phyloP scores from a whole-genome alignment of 768 basidiomycete species.

The Russula virescens region DNA sequence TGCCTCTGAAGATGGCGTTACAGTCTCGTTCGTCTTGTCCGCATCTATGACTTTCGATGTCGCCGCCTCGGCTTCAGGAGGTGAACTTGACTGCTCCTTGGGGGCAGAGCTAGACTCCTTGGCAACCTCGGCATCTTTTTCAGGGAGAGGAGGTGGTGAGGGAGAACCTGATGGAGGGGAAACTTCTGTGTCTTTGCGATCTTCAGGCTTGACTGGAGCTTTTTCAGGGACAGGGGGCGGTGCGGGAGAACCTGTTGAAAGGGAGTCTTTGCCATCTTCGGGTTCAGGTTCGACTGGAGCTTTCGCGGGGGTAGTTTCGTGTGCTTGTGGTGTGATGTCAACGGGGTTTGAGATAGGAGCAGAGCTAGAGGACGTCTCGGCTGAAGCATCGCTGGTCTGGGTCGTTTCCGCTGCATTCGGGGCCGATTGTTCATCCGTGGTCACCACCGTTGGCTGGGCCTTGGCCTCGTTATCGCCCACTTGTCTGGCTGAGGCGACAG shows the following conservation, averaged over 20 bases:
- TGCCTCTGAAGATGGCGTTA: background rate
- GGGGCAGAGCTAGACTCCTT: background rate
- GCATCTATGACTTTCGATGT: background rate
- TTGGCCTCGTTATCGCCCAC: background rate
- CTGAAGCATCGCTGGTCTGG: background rate
- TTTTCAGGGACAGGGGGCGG: slow-evolving; percentile 1
- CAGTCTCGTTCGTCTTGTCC: background rate
- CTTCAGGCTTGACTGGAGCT: background rate
- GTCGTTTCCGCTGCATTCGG: background rate
- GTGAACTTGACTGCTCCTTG: background rate
- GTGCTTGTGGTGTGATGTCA: background rate
- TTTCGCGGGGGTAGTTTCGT: background rate
- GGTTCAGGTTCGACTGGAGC: background rate
- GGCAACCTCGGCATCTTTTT: background rate
- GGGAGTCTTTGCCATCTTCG: background rate
- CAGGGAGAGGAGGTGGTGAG: background rate
- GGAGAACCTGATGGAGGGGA: background rate
- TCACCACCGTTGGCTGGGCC: background rate
- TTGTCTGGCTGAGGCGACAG: background rate
- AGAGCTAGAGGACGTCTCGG: background rate
- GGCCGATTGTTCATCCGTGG: background rate
- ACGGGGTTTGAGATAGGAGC: background rate
- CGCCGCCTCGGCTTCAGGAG: background rate
- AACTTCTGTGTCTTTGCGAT: too few relatives aligned
- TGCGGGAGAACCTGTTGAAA: background rate